Conservation (phyloP, 1,139 yeast genomes). For the Meyerozyma smithsonii region DNA sequence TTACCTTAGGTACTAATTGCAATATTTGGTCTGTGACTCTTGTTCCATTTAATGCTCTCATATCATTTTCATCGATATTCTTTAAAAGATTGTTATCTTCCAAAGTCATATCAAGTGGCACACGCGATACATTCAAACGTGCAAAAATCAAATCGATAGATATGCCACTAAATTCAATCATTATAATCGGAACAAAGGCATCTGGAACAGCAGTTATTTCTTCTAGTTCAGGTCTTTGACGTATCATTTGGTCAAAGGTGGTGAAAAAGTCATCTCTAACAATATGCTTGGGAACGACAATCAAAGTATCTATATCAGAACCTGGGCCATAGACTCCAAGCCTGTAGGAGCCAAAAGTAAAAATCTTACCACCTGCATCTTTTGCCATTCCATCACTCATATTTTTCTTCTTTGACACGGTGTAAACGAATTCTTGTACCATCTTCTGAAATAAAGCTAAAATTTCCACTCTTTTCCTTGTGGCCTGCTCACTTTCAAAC, state of each 20-base stretch:
- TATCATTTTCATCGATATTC: constrained; percentile 85
- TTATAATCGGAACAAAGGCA: constrained; percentile 94
- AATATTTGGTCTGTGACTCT: constrained; percentile 95
- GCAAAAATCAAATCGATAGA: constrained; percentile 90
- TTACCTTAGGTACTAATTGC: constrained; percentile 83
- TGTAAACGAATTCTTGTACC: constrained; percentile 75
- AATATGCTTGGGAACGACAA: constrained; percentile 97
- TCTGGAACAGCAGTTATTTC: constrained; percentile 93
- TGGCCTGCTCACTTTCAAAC: constrained; percentile 80
- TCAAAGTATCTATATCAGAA: constrained; percentile 91
- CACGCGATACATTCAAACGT: constrained; percentile 71
- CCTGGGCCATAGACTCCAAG: constrained; percentile 98
- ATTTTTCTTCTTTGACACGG: constrained; percentile 72
- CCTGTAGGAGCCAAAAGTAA: constrained; percentile 91
- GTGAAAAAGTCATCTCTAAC: constrained; percentile 81
- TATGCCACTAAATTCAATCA: constrained; percentile 80
- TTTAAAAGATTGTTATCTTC: constrained; percentile 80
- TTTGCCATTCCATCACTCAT: constrained; percentile 97
- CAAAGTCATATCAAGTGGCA: constrained; percentile 68
- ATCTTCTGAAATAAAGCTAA: constrained; percentile 65
- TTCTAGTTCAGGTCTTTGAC: constrained; percentile 72
- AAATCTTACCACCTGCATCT: constrained; percentile 96
- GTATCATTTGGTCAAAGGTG: constrained; percentile 64
- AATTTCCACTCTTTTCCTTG: constrained; percentile 73
- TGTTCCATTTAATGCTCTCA: constrained; percentile 89